Evolutionary conservation across 352 stramenopile genomes (phyloP).

Genomic region (Phytophthora citricola): DNA sequence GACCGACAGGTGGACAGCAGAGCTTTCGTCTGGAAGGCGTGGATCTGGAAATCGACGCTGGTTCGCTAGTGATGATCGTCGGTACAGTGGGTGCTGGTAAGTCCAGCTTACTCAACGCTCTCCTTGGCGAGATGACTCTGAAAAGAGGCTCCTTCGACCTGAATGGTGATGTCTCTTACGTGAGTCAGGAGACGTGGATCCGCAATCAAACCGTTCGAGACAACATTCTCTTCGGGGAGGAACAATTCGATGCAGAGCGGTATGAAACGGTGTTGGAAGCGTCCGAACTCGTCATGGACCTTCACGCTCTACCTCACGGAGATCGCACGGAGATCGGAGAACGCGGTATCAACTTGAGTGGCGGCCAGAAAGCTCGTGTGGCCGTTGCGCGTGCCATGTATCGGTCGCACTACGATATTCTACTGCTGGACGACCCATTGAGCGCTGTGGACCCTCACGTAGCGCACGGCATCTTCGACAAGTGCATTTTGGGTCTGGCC

Average conservation of each 20-base stretch:
- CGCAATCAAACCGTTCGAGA: slow-evolving; percentile 86
- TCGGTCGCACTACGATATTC: slow-evolving; percentile 84
- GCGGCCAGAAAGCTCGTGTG: slow-evolving; percentile 90
- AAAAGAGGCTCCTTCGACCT: slow-evolving; percentile 20
- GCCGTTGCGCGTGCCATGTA: slow-evolving; percentile 92
- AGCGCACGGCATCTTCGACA: slow-evolving; percentile 42
- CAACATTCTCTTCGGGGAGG: slow-evolving; percentile 43
- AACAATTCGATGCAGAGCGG: slow-evolving; percentile 16
- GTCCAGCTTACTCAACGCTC: slow-evolving; percentile 49
- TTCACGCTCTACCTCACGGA: slow-evolving; percentile 80
- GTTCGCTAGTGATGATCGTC: slow-evolving; percentile 52
- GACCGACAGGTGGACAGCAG: slow-evolving; percentile 3
- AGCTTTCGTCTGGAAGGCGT: slow-evolving; percentile 36
- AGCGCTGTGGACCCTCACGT: slow-evolving; percentile 40
- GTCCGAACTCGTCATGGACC: slow-evolving; percentile 83
- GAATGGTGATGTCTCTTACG: slow-evolving; percentile 66
- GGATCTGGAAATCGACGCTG: slow-evolving; percentile 62
- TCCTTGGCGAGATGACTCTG: slow-evolving; percentile 52
- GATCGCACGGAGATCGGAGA: slow-evolving; percentile 95
- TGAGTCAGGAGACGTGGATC: slow-evolving; percentile 91
- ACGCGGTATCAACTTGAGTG: slow-evolving; percentile 93
- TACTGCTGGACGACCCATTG: slow-evolving; percentile 92
- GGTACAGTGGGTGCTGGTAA: slow-evolving; percentile 50
- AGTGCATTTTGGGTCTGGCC: slow-evolving; percentile 36
- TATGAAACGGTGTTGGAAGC: slow-evolving; percentile 58